Conservation (phyloP, 164 flowering plant species). For the Macadamia integrifolia region DNA sequence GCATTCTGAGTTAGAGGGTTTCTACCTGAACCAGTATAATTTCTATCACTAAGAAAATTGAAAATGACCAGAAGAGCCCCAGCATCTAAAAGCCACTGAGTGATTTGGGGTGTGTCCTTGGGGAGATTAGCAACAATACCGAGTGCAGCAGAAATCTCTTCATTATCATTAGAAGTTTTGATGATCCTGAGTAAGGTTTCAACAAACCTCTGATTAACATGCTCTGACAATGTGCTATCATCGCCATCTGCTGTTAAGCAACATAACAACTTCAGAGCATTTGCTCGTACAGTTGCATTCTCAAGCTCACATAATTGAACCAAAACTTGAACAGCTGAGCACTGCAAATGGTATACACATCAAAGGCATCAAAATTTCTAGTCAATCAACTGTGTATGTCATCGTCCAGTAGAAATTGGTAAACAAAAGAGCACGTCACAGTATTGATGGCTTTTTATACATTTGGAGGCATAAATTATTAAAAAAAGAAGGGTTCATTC, state of each 20-base stretch:
- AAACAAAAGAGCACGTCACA: too few relatives aligned
- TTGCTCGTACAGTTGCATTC: conserved; percentile 33
- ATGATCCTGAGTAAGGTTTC: conserved; percentile 41
- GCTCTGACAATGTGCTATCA: conserved; percentile 31
- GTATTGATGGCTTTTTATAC: too few relatives aligned
- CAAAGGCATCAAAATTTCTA: background rate
- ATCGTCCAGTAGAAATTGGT: too few relatives aligned
- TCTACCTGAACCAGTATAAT: conserved; percentile 18
- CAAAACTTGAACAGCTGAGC: conserved; percentile 41
- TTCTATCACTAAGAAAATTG: conserved; percentile 17
- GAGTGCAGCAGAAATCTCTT: conserved; percentile 53
- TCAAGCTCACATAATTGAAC: conserved; percentile 47
- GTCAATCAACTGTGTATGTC: background rate
- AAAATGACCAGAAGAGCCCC: conserved; percentile 36
- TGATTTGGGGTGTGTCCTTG: conserved; percentile 25
- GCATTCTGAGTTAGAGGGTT: conserved; percentile 45
- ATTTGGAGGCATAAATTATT: too few relatives aligned
- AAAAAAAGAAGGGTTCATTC: too few relatives aligned
- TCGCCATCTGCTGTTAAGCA: conserved; percentile 43
- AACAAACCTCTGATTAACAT: conserved; percentile 36
- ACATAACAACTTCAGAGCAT: conserved; percentile 51
- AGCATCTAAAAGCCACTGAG: conserved; percentile 54
- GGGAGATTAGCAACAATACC: conserved; percentile 55
- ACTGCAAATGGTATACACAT: conserved; percentile 26
- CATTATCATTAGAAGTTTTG: conserved; percentile 34